Percentiles rank a stretch among this genome's conserved stretches.
Evolutionary conservation across 2,329 filamentous ascomycete species (phyloP).

Genomic region (Aspergillaceae sp.): DNA sequence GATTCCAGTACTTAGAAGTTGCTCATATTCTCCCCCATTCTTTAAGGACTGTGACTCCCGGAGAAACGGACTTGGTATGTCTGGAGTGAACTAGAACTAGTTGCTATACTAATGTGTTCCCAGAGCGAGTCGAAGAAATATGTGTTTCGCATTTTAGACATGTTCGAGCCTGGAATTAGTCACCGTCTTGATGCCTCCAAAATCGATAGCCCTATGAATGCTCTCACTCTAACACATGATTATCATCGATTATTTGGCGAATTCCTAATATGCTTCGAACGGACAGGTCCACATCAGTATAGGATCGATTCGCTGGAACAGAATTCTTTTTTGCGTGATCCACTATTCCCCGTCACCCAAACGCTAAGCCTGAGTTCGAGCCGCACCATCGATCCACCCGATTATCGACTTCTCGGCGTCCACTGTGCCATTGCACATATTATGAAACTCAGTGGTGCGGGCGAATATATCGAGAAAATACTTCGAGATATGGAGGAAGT

Average conservation of each 20-base stretch:
- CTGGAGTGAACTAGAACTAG: background rate
- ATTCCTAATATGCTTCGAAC: constrained; percentile 10
- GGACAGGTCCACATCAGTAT: constrained; percentile 9
- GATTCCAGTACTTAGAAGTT: too few species aligned
- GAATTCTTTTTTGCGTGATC: constrained; percentile 10
- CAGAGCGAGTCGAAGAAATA: constrained; percentile 8
- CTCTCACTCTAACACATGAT: constrained; percentile 10
- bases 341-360: constrained; percentile 13
- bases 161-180: constrained; percentile 11
- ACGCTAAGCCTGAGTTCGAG: constrained; percentile 15
- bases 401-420: constrained; percentile 16
- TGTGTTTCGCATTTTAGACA: constrained; percentile 10
- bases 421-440: constrained; percentile 4
- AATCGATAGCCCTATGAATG: constrained; percentile 14
- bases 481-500: too few species aligned
- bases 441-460: too few species aligned
- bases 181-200: constrained; percentile 8
- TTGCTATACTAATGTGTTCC: background rate
- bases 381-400: constrained; percentile 27
- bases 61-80: too few species aligned
- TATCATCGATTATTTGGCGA: constrained; percentile 11
- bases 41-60: too few species aligned
- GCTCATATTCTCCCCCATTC: too few species aligned
- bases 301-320: constrained; percentile 12
- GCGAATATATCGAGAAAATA: too few species aligned